A percentile compares a stretch with the other conserved stretches of the same genome.
These are phyloP conservation scores for Areca catechu DNA, from an alignment of 176 grass and related monocot species.

Conservation along the genomic window DNA sequence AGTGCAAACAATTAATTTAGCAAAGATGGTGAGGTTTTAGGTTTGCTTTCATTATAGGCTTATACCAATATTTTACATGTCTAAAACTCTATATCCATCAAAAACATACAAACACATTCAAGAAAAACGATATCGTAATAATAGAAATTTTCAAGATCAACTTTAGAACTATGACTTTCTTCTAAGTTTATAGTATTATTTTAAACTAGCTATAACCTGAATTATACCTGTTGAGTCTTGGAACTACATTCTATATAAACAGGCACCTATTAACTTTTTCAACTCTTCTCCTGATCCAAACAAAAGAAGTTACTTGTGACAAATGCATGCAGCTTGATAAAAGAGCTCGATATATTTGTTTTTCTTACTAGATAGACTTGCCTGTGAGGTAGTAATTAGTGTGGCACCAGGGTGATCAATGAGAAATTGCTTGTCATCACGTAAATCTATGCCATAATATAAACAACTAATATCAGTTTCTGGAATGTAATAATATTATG, in stretches of 20 bases:
- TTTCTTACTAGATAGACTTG: not conserved
- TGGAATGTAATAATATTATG: no score
- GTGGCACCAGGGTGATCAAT: constrained; percentile 7
- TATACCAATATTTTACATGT: no score
- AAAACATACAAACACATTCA: no score
- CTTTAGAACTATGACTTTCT: no score
- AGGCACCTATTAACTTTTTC: constrained; percentile 11
- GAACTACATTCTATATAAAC: constrained; percentile 15
- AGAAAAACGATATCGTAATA: no score
- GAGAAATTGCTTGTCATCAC: constrained; percentile 16
- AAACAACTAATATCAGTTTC: not conserved
- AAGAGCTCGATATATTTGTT: no score
- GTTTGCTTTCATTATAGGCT: no score
- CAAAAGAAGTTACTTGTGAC: not conserved
- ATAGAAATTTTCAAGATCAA: no score
- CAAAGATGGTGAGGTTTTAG: no score
- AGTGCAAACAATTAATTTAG: no score
- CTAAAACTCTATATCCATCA: no score
- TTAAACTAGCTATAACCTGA: not conserved
- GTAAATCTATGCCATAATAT: constrained; percentile 9
- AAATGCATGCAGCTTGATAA: not conserved
- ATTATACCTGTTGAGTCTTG: constrained; percentile 19
- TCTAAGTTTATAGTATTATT: no score
- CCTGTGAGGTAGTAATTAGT: constrained; percentile 9
- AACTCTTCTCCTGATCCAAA: constrained; percentile 13